Conservation (phyloP, 192 early-diverging fungal species). For the Rhizophlyctis rosea region DNA sequence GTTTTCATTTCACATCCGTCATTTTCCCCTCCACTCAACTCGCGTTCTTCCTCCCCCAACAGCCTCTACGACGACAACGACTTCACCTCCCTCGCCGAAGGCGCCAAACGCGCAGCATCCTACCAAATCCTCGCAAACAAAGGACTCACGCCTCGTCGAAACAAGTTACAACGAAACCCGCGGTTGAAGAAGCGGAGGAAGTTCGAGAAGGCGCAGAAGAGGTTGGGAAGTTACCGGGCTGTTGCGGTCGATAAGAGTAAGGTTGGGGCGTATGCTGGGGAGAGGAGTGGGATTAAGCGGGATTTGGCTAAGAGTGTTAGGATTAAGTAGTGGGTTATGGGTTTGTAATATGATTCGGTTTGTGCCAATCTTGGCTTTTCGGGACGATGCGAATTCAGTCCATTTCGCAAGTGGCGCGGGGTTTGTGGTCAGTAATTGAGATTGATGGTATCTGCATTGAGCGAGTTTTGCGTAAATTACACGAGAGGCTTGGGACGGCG, state of each 20-base stretch:
- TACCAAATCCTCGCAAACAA: slow-evolving; percentile 94
- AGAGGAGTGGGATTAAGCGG: slow-evolving; percentile 91
- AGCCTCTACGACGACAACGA: slow-evolving; percentile 37
- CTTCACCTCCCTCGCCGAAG: slow-evolving; percentile 38
- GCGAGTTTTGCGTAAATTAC: no score
- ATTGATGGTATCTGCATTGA: no score
- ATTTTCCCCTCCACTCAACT: no score
- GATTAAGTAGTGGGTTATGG: no score
- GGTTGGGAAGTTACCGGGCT: slow-evolving; percentile 71
- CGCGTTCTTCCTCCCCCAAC: background rate
- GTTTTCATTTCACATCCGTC: no score
- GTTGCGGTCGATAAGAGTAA: slow-evolving; percentile 66
- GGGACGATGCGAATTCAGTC: no score
- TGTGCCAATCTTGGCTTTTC: no score
- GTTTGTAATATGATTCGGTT: no score
- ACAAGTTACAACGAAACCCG: slow-evolving; percentile 90
- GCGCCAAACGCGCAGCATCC: slow-evolving; percentile 73
- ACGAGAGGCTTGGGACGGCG: no score
- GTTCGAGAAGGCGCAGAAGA: slow-evolving; percentile 90
- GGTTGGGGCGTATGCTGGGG: slow-evolving; percentile 78
- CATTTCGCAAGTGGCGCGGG: no score
- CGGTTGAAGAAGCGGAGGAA: slow-evolving; percentile 88
- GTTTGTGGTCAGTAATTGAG: no score
- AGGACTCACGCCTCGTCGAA: slow-evolving; percentile 87
- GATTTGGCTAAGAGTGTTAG: slow-evolving; percentile 77